Percentiles rank a stretch among this genome's conserved stretches.
Conservation (phyloP, 1,284 basidiomycete species). For the Austroboletus niveus region DNA sequence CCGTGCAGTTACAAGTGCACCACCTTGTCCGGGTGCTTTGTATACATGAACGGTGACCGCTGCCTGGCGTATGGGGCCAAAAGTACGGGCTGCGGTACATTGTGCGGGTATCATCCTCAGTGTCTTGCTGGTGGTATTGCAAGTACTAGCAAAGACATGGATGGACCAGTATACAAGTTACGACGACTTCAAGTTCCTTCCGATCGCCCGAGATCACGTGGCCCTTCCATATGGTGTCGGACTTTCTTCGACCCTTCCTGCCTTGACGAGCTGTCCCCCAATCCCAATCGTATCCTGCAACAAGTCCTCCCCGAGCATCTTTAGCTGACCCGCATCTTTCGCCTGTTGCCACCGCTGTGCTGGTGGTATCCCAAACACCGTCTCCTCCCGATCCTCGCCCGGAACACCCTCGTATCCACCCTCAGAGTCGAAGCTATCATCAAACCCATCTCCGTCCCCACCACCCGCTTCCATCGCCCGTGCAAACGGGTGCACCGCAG, state of each 20-base stretch:
- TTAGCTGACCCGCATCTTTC: conserved; percentile 36
- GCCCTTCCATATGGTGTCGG: conserved; percentile 50
- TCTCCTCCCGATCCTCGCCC: conserved; percentile 47
- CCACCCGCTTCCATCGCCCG: conserved; percentile 36
- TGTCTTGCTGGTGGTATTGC: background rate
- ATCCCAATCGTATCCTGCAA: conserved; percentile 63
- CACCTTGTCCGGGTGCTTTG: conserved; percentile 6
- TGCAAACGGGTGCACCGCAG: conserved; percentile 55
- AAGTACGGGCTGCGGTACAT: conserved; percentile 24
- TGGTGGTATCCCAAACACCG: conserved; percentile 65
- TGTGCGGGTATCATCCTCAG: conserved; percentile 32
- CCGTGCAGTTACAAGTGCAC: conserved; percentile 2
- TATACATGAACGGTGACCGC: conserved; percentile 5
- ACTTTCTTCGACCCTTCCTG: conserved; percentile 54
- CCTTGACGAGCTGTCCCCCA: conserved; percentile 48
- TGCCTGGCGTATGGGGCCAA: conserved; percentile 19
- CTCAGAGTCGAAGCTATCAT: conserved; percentile 49
- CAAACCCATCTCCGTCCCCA: conserved; percentile 48
- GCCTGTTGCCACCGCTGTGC: conserved; percentile 39
- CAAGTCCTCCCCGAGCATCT: conserved; percentile 58
- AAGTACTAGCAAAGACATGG: background rate
- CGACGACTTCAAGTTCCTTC: conserved; percentile 21
- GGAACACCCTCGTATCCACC: conserved; percentile 19
- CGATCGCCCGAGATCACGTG: conserved; percentile 19
- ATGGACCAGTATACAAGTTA: too few species aligned